Evolutionary conservation across 2,329 filamentous ascomycete genomes (phyloP), one percentile per base, ranked within the genome.

Genomic region (Cytospora chrysosperma): DNA sequence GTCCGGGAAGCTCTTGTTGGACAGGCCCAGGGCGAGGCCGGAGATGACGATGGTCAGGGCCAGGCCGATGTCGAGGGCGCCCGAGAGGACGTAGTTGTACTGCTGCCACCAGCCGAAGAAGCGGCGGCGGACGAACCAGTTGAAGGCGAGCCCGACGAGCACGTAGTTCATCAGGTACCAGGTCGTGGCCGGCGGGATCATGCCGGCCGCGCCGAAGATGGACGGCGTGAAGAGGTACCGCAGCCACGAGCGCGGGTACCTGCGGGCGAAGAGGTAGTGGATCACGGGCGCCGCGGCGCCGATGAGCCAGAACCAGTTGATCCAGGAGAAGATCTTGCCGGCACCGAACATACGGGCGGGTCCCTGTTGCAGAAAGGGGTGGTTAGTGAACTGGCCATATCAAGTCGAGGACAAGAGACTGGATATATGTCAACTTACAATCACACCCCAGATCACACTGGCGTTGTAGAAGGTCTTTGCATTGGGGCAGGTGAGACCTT

Each of bases 1-100:
- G 27, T 54, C n/a, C 2, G 59, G 50, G 6, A 61, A 54, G 26
- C 17, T 34, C n/a, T 28, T 61, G 1, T 52, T 56, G 30, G 60
- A 57, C 40, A 59, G 43, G 1, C 59, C 52, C 9, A 61, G 59
- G 13, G 59, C 21, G 1, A 64, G 30, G 52, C 85, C 71, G 1
- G 79, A 72, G 17, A 82, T 73, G 72, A 85, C 82, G 58, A 85
- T 81, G 19, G 84, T 63, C 32, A 85, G 77, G 1, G 79, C 80
- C 43, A 83, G 73, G n/a, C 81, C 82, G 17, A 77, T 75, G 67
- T 85, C 82, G 54, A 85, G 70, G 3, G 78, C 82, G 0, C 82
- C 82, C 8, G 81, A 82, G 0, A 81, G 77, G 59, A 85, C 75
- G 68, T 84, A 85, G 71, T 85, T 85, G 71, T 82, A 85, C 64